phyloP scores from a whole-genome alignment of 1,284 basidiomycete genomes.

The Ustilago bromivora region DNA sequence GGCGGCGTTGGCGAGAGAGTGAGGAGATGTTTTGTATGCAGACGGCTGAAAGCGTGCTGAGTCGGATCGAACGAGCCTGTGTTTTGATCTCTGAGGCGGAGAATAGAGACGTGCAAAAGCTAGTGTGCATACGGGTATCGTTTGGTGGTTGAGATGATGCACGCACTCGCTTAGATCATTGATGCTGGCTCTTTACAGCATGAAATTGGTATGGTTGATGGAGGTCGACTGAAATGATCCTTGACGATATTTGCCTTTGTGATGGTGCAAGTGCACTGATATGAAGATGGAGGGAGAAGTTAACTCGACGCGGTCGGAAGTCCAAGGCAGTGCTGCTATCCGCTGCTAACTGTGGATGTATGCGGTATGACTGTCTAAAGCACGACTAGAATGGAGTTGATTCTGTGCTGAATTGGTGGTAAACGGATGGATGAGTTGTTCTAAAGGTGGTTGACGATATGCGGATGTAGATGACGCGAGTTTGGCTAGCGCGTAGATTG shows the following conservation, averaged over 20 bases:
- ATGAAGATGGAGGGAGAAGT: background rate
- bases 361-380: background rate
- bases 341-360: background rate
- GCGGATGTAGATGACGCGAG: background rate
- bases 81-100: background rate
- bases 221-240: no score
- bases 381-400: no score
- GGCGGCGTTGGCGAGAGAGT: background rate
- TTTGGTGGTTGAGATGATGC: background rate
- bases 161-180: background rate
- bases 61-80: background rate
- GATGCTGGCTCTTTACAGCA: no score
- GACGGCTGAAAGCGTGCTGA: background rate
- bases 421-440: background rate
- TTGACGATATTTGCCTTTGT: no score
- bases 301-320: background rate
- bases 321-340: background rate
- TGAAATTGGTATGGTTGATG: no score
- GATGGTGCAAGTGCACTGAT: background rate
- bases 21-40: background rate
- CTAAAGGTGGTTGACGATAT: background rate
- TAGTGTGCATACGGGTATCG: slow-evolving; percentile 3
- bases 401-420: no score
- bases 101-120: slow-evolving; percentile 2
- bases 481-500: background rate